Evolutionary conservation across 441 rosid species (phyloP).

Genomic region (Erysimum cheiri): DNA sequence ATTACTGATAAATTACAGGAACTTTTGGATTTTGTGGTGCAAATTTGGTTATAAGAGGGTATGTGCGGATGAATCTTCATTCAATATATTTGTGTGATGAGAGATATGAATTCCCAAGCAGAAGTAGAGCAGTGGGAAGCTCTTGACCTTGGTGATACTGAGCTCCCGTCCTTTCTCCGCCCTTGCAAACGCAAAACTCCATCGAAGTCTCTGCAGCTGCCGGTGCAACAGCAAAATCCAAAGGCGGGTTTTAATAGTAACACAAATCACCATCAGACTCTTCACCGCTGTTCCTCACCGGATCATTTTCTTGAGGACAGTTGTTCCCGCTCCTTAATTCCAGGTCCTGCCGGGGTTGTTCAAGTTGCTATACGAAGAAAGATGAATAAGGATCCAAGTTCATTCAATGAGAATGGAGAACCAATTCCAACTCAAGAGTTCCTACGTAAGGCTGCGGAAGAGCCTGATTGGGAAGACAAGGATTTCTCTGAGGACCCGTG

Average conservation of each 20-base stretch:
- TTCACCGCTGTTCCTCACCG: conserved; percentile 45
- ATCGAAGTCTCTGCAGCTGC: conserved; percentile 1
- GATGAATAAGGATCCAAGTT: conserved; percentile 36
- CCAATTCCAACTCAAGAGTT: conserved; percentile 77
- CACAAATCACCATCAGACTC: conserved; percentile 35
- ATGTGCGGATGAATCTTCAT: conserved; percentile 39
- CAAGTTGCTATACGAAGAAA: conserved; percentile 70
- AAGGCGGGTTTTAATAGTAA: conserved; percentile 22
- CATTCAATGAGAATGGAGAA: conserved; percentile 41
- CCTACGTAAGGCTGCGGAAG: conserved; percentile 67
- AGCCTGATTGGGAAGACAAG: conserved; percentile 54
- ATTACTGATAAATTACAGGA: conserved; percentile 18
- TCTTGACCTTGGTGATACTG: conserved; percentile 68
- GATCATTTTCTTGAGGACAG: conserved; percentile 18
- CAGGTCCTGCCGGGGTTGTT: conserved; percentile 75
- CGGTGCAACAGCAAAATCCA: conserved; percentile 22
- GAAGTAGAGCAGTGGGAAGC: conserved; percentile 68
- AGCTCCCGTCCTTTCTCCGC: conserved; percentile 55
- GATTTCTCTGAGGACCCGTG: conserved; percentile 68
- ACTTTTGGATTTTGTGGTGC: not conserved
- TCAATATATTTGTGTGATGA: not conserved
- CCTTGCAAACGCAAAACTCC: conserved; percentile 66
- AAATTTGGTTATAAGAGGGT: conserved; percentile 16
- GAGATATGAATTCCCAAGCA: conserved; percentile 38
- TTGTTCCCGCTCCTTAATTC: conserved; percentile 47